A percentile compares a stretch with the other conserved stretches of the same genome.
These are phyloP conservation scores for Saccharomycopsis synnaedendra DNA, from an alignment of 805 yeast species.

Conservation along the genomic window DNA sequence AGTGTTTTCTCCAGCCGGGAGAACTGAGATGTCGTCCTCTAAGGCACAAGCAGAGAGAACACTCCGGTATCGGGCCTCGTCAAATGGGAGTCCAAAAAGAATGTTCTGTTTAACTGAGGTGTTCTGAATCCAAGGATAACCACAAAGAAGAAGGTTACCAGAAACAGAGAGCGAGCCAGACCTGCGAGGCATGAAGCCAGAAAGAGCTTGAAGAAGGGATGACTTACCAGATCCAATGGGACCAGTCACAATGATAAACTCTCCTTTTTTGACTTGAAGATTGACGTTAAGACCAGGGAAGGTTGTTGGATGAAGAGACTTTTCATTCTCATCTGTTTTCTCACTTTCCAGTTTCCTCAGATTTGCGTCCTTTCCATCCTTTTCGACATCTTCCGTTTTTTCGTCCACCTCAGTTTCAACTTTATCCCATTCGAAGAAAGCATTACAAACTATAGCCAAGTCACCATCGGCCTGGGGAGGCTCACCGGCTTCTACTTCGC, in stretches of 20 bases:
- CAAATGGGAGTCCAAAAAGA: constrained; percentile 39
- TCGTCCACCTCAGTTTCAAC: constrained; percentile 17
- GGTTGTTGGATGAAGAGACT: constrained; percentile 7
- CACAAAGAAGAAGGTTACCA: constrained; percentile 38
- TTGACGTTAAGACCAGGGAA: constrained; percentile 26
- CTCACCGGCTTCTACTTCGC: constrained; percentile 19
- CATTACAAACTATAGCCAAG: constrained; percentile 42
- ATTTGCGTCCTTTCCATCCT: constrained; percentile 3
- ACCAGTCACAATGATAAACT: constrained; percentile 67
- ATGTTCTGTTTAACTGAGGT: constrained; percentile 60
- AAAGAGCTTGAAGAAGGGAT: constrained; percentile 51
- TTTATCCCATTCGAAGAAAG: constrained; percentile 56
- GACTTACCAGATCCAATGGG: constrained; percentile 71
- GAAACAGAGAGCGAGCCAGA: constrained; percentile 36
- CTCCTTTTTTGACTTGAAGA: constrained; percentile 41
- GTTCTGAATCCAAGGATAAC: constrained; percentile 62
- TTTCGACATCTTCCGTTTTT: constrained; percentile 7
- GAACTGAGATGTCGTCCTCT: constrained; percentile 40
- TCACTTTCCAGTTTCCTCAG: neutral
- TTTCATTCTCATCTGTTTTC: constrained; percentile 9
- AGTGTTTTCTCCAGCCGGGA: constrained; percentile 59
- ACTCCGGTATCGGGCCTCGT: constrained; percentile 35
- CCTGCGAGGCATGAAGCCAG: constrained; percentile 51
- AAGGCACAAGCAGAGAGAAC: constrained; percentile 53
- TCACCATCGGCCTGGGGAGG: constrained; percentile 18